Conservation (phyloP, 2,329 filamentous ascomycete genomes). For the Monosporascus ibericus region DNA sequence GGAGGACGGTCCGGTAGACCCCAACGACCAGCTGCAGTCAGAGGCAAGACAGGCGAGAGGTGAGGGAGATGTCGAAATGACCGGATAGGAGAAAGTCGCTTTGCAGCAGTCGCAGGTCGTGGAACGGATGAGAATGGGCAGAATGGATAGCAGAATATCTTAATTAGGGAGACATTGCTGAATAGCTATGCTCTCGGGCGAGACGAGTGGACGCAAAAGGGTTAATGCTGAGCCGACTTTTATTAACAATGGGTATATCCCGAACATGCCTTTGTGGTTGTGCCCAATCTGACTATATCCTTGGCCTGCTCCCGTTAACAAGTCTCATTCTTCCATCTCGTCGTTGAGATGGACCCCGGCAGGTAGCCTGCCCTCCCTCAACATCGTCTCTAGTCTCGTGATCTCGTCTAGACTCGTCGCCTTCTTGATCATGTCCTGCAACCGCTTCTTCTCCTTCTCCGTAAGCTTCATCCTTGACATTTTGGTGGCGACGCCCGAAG, state of each 20-base stretch:
- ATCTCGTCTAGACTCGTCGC: conserved; percentile 90
- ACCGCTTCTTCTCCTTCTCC: conserved; percentile 76
- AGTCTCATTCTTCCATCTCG: conserved; percentile 55
- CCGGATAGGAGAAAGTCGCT: conserved; percentile 32
- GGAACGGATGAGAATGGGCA: neutral
- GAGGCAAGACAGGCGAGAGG: conserved; percentile 45
- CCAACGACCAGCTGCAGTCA: conserved; percentile 47
- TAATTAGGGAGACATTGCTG: no score
- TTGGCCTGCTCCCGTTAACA: no score
- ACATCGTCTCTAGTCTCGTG: conserved; percentile 79
- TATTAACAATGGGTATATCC: conserved; percentile 22
- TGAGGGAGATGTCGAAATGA: conserved; percentile 53
- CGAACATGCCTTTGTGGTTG: conserved; percentile 1
- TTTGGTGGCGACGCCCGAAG: conserved; percentile 48
- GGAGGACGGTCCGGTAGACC: conserved; percentile 31
- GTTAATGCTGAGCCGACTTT: neutral
- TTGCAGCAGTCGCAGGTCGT: neutral
- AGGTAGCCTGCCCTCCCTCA: conserved; percentile 83
- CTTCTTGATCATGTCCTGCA: conserved; percentile 82
- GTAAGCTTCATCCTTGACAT: conserved; percentile 78
- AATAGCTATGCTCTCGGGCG: no score
- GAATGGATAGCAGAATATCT: conserved; percentile 5
- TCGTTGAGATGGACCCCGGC: conserved; percentile 52
- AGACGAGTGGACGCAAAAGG: no score
- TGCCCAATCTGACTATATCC: neutral